Evolutionary conservation across 768 basidiomycete species (phyloP), one percentile per base, ranked within the genome.

Genomic region (Leccinum subgranulosum): DNA sequence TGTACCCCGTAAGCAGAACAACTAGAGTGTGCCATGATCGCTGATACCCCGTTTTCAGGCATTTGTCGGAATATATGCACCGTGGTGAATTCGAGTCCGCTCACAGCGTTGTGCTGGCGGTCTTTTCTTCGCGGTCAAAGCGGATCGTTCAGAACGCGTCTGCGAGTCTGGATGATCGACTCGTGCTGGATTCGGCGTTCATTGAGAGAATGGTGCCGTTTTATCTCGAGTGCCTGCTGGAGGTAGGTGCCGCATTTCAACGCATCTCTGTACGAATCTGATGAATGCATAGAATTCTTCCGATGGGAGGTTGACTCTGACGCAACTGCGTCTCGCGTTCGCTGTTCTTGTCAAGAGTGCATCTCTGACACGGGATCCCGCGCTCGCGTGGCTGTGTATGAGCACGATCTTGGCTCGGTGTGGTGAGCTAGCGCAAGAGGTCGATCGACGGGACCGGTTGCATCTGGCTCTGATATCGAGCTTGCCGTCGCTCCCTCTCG

Each of bases 21-120:
- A 48, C 34, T 57, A 57, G 47, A 57, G 7, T 43, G 15, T 45
- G 28, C 31, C 3, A 15, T 10, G 36, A 21, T 29, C 28, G 31
- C 33, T 50, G 28, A 55, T 39, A 31, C 48, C 34, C 21, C 27
- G 46, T 48, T 43, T 51, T 31, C 63, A 92, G 90, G 17, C 81
- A 87, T 66, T 76, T 92, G 28, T 78, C 75, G 53, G 79, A 85
- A 56, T 62, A 84, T 2, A 56, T 55, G 14, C 77, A 90, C 61
- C 84, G 88, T 33, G 88, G 93, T 61, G 84, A 84, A n/a, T 94
- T 85, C 64, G 92, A 95, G 69, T 88, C 90, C 0, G 85, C 92
- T 1, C 93, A 94, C 68, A 94, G 92, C 9, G 89, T 90, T 27
- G 74, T 94, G 34, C 76, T 95, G 14, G 80, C 92, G 4, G 77